Evolutionary conservation across 345 rosid genomes (phyloP), one percentile per base, ranked within the genome.

Genomic region (Populus tremula): DNA sequence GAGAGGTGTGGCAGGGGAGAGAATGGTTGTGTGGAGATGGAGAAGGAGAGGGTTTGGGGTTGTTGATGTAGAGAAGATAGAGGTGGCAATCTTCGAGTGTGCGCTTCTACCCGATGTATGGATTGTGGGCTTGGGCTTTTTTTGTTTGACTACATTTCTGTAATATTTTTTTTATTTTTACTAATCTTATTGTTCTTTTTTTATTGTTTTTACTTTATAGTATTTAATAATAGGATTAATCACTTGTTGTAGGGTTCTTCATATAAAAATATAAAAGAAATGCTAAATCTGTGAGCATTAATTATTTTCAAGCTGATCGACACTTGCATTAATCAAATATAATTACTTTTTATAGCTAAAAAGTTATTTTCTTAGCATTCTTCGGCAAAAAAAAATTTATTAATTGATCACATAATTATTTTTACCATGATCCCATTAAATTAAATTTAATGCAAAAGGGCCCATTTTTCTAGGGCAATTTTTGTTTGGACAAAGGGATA

Each of bases 41-140:
- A 65, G 70, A 36, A n/a, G 59, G 18, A 8, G 38, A 47, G 53
- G 77, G 59, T 72, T 39, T 72, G 66, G 65, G 20, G 27, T 45
- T 25, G 20, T 11, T 50, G 74, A 23, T 18, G 27, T 29, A 54
- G 43, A 36, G n/a, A 41, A 18, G 61, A 36, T 65, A 67, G 76
- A 36, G 72, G 53, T 50, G 53, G 53, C 73, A 6, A 41, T 72
- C 67, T 43, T 79, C n/a, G 14, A 39, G 36, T 53, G 56, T 64
- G 13, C 64, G 5, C 10, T 56, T 56, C 27, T 21, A 21, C 17
- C 38, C 11, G n/a, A 10, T 0, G 36, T 33, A 33, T 33, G 1
- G 29, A 68, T 39, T 29, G 27, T 39, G 69, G 69, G 69, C 59
- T 76, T 59, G 76, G 71, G 13, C 73, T 39, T 61, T 35, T 23